Base-by-base conservation (phyloP, 116 monocot genomes). In the Cymodocea nodosa region DNA sequence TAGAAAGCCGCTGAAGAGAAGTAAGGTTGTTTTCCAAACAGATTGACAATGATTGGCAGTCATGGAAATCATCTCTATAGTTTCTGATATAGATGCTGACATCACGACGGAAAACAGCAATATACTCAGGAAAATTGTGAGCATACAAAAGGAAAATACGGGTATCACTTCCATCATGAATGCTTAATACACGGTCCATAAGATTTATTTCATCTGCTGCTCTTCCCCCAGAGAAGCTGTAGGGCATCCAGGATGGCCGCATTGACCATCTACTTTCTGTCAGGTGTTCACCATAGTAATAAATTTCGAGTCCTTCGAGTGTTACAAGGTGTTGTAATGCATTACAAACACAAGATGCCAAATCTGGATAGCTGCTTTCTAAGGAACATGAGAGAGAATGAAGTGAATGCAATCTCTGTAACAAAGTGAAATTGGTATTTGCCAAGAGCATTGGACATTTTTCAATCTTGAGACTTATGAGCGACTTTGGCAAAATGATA, bases 191-290 rank as follows among this genome's bases (percentile, higher is more conserved):
- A 34, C 6, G 6, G 22, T 19, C 25, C 14, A 8, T 19, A 2
- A 40, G n/a, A 3, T 44, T 2, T 44, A 2, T 44, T 11, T 64
- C 64, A 48, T 64, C 64, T 49, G 49, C 64, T 44, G 64, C 49
- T 64, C 64, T 64, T 44, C 64, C 64, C 22, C 48, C 44, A n/a
- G 49, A 44, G 17, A 44, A 64, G 13, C 15, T 64, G 19, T 18
- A 64, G 12, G 64, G 64, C 64, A 64, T 64, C 64, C 64, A 64
- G 5, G 8, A 18, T 64, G 64, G 64, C 22, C 18, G 25, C 22
- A 15, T 25, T 35, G 64, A 37, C 64, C 64, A 59, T 34, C 0
- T 59, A 0, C 23, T 19, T 59, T 19, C 59, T 59, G 59, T 23
- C 59, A 24, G 9, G 30, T 22, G 7, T 59, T 59, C 59, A 59